phyloP scores from a whole-genome alignment of 768 basidiomycete species.

The Megacollybia marginata region DNA sequence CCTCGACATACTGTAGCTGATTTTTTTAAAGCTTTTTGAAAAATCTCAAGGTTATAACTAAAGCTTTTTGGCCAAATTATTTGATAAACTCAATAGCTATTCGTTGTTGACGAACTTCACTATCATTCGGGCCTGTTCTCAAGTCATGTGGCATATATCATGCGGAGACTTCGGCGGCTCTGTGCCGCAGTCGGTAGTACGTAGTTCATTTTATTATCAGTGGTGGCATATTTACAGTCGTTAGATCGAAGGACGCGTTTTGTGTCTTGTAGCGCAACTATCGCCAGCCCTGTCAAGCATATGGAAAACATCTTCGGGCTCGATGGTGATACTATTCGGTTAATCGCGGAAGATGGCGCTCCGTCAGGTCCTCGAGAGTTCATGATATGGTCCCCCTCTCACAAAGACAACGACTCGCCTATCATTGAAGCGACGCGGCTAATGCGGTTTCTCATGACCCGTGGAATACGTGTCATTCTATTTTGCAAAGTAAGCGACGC shows the following conservation, averaged over 20 bases:
- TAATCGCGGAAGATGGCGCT: constrained; percentile 73
- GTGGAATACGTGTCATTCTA: constrained; percentile 75
- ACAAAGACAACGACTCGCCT: constrained; percentile 50
- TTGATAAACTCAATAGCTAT: constrained; percentile 29
- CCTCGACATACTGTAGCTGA: constrained; percentile 5
- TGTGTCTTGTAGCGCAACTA: constrained; percentile 86
- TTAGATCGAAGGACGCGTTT: constrained; percentile 53
- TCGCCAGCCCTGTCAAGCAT: constrained; percentile 65
- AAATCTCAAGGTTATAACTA: constrained; percentile 44
- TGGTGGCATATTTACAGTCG: neutral
- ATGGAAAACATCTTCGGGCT: constrained; percentile 76
- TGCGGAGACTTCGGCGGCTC: constrained; percentile 68
- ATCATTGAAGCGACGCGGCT: constrained; percentile 62
- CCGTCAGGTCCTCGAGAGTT: constrained; percentile 78
- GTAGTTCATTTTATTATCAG: constrained; percentile 13
- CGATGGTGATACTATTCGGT: constrained; percentile 49
- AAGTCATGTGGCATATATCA: constrained; percentile 76
- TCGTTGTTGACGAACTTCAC: constrained; percentile 84
- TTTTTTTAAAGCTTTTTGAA: constrained; percentile 53
- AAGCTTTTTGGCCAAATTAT: neutral
- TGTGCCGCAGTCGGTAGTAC: constrained; percentile 73
- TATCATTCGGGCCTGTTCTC: constrained; percentile 80
- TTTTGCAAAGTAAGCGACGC: constrained; percentile 65
- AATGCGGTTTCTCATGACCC: constrained; percentile 77
- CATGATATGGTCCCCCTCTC: constrained; percentile 68